Base-by-base conservation (phyloP, 2,329 filamentous ascomycete genomes). In the Alternaria solani region DNA sequence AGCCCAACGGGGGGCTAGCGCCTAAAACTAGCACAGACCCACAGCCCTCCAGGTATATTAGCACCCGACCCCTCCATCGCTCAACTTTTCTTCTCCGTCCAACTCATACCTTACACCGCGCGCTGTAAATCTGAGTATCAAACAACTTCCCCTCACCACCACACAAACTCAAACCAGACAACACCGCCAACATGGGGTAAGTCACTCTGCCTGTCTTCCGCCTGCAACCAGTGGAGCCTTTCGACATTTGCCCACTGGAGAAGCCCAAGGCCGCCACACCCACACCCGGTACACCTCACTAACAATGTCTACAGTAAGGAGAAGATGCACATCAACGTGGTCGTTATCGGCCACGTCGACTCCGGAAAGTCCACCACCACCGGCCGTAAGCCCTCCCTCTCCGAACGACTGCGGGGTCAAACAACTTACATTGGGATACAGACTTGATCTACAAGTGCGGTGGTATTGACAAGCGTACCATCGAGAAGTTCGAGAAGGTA, bases 401-500 rank as follows among this genome's bases (percentile, higher is more conserved):
- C 66, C 70, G 65, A 73, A 63, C 73, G 52, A 69, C 53, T 62
- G 69, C 73, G 68, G 64, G 65, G 65, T 65, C 64, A 61, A 63
- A 68, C 48, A 65, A 64, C 68, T 72, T 64, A 77, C 73, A 73
- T 74, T 73, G 78, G 75, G 83, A 82, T 91, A 94, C 79, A 84
- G 82, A 85, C 88, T 90, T 99, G 90, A 98, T 99, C 92, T 98
- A 98, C 93, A 94, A 99, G 91, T 98, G 95, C 89, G 95, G 95
- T 91, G 95, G 95, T 93, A 99, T 98, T 82, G 95, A 99, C 92
- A 93, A 94, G 89, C 94, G 95, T 93, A 98, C 94, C 85, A 99
- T 99, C 83, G 95, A 99, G 91, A 99, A 99, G 92, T 99, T 99
- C 90, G 95, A 99, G 94, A 99, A 99, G 93, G 93, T 96, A 85